A percentile compares a stretch with the other conserved stretches of the same genome.
Evolutionary conservation across 2,329 filamentous ascomycete species (phyloP).

Genomic region (Nemania diffusa): DNA sequence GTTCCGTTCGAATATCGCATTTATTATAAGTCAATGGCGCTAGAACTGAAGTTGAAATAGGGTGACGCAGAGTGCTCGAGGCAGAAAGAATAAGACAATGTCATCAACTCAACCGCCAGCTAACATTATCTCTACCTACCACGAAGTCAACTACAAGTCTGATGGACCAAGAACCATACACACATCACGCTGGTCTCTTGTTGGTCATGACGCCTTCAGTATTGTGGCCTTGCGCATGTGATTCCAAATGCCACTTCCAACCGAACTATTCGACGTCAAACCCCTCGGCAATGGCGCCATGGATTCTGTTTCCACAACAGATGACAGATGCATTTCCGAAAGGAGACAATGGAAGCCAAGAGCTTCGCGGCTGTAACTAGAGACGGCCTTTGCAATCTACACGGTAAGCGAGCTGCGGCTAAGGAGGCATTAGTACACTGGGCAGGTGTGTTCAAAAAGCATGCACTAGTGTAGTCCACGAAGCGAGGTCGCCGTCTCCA

Average conservation of each 20-base stretch:
- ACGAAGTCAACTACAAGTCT: not conserved
- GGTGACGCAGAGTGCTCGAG: not conserved
- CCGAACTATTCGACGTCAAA: not conserved
- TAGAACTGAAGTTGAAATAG: not conserved
- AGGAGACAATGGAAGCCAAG: slow-evolving; percentile 20
- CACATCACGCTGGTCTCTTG: slow-evolving; percentile 4
- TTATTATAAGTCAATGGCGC: not conserved
- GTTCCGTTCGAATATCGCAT: not conserved
- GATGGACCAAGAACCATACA: not conserved
- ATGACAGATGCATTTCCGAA: slow-evolving; percentile 14
- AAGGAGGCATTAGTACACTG: slow-evolving; percentile 7
- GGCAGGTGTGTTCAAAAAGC: not conserved
- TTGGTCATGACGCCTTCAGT: not conserved
- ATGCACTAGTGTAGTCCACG: slow-evolving; percentile 2
- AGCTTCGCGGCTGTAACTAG: slow-evolving; percentile 28
- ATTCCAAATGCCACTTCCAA: slow-evolving; percentile 2
- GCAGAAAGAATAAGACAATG: slow-evolving; percentile 1
- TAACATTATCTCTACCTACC: not conserved
- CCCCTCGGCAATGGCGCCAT: slow-evolving; percentile 18
- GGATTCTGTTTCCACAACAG: slow-evolving; percentile 15
- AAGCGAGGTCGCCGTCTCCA: slow-evolving; percentile 2
- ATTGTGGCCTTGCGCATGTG: not conserved
- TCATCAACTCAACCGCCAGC: slow-evolving; percentile 2
- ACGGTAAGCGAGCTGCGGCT: slow-evolving; percentile 29
- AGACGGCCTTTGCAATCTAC: slow-evolving; percentile 20